Evolutionary conservation across 1,284 basidiomycete species (phyloP), one percentile per base, ranked within the genome.

Genomic region (Cryptococcus sp.): DNA sequence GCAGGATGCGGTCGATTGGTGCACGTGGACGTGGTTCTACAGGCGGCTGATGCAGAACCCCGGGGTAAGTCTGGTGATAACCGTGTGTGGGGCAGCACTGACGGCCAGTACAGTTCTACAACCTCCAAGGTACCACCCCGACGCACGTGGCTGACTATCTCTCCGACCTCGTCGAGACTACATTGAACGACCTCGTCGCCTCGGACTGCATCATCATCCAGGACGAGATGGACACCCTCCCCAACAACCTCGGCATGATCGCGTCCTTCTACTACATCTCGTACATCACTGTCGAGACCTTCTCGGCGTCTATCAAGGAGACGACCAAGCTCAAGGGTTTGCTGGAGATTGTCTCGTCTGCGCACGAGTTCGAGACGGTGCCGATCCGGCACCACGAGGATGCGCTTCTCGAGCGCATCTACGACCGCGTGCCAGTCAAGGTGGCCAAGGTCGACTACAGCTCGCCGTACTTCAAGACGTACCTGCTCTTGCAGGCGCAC

Each of bases 371-470:
- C 72, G 95, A 98, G 76, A 82, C 82, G 9, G 87, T 98, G 58
- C 93, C 95, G 2, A 97, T 98, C 64, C 87, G 95, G 24, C 88
- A 94, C 50, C 89, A 91, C 77, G 90, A 94, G 77, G 91, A 94
- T 55, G 72, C 82, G 1, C 76, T 94, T 1, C 82, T 93, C 16
- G 85, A 85, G 46, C 85, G 91, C 13, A 89, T 96, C 62, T 98
- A 98, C 77, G 93, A 98, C 72, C 89, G 94, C n/a, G 87, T 97
- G 0, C 95, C 95, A 1, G 90, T 97, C 79, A 98, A 98, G 80
- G 82, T 98, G 42, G 81, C 82, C 50, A 87, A 92, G 55, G 83
- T 83, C 57, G 89, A 97, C 78, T 96, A 92, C 77, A 88, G 91
- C 69, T 89, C 88, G 24, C 95, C 95, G 0, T 88, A 95, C 74